Evolutionary conservation across 1,139 yeast species (phyloP).

Genomic region (Taphrina deformans): DNA sequence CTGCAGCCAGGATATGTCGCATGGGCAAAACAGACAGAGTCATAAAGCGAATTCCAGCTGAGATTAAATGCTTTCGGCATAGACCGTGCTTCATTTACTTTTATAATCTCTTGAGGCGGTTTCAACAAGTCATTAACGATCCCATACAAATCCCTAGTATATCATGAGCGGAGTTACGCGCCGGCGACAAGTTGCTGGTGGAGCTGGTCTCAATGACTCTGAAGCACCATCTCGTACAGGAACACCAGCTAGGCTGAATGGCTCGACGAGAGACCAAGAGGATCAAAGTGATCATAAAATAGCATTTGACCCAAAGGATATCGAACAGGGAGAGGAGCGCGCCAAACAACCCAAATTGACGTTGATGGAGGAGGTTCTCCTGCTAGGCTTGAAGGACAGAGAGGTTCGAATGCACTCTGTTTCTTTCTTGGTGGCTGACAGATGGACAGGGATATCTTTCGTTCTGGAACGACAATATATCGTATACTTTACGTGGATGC

Average conservation of each 20-base stretch:
- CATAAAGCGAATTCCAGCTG: neutral
- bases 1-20: too few relatives aligned
- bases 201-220: constrained; percentile 1
- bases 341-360: constrained; percentile 69
- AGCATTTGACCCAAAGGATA: constrained; percentile 80
- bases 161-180: constrained; percentile 32
- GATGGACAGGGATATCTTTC: constrained; percentile 71
- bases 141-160: neutral
- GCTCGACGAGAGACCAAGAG: constrained; percentile 4
- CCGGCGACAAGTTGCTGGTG: constrained; percentile 28
- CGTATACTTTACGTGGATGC: constrained; percentile 94
- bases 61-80: neutral
- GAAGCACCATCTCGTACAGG: constrained; percentile 20
- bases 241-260: constrained; percentile 19
- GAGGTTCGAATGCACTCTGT: constrained; percentile 48
- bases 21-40: neutral
- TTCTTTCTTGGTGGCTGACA: neutral
- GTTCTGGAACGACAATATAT: constrained; percentile 96
- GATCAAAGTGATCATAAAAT: constrained; percentile 53
- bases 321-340: constrained; percentile 54
- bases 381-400: constrained; percentile 89
- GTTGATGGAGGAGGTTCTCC: constrained; percentile 90
- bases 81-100: neutral
- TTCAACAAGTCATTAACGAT: too few relatives aligned
- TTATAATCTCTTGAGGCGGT: neutral